Percentiles rank a stretch among this genome's conserved stretches.
phyloP scores from a whole-genome alignment of 1,139 yeast genomes.

The Geotrichum reessii region DNA sequence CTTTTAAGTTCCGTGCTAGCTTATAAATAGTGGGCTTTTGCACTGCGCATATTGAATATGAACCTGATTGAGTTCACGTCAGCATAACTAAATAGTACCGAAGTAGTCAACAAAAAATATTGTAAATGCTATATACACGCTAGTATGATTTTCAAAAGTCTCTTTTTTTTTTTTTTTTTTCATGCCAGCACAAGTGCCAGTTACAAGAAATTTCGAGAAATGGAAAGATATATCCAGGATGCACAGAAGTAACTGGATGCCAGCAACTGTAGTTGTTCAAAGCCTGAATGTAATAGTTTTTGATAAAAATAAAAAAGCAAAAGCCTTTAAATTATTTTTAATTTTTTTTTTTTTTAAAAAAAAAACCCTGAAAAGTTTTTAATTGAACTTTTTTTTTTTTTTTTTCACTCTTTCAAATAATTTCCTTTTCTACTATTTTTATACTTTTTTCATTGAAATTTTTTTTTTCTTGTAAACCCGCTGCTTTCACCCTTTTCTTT shows the following conservation, averaged over 20 bases:
- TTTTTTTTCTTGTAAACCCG: neutral
- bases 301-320: neutral
- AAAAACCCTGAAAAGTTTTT: too few relatives aligned
- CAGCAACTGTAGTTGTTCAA: neutral
- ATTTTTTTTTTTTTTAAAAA: too few relatives aligned
- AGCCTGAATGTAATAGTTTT: neutral
- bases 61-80: neutral
- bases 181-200: neutral
- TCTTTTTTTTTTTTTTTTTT: too few relatives aligned
- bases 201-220: neutral
- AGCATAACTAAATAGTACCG: neutral
- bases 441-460: neutral
- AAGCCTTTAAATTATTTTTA: too few relatives aligned
- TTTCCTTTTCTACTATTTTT: neutral
- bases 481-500: neutral
- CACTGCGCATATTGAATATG: neutral
- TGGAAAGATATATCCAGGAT: neutral
- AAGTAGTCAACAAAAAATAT: neutral
- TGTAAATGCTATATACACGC: neutral
- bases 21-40: neutral
- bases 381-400: neutral
- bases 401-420: neutral
- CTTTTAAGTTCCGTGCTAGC: neutral
- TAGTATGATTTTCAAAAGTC: neutral
- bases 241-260: neutral